Conservation (phyloP, 73 alveolate species). For the Stentor roeselii region DNA sequence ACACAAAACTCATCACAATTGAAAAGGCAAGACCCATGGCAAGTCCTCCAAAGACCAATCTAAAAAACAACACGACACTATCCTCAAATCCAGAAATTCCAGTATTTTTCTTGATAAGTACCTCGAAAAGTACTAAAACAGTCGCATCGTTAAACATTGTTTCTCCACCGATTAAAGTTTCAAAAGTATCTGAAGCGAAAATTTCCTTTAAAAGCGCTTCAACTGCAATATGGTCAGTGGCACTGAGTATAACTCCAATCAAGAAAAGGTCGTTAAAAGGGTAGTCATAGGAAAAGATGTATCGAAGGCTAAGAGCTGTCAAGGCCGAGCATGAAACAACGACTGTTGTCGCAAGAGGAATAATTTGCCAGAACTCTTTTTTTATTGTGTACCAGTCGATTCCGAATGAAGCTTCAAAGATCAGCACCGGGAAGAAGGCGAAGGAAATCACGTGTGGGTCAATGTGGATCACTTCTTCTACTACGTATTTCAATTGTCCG, state of each 20-base stretch:
- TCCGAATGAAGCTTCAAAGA: conserved; percentile 27
- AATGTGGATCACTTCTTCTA: not conserved
- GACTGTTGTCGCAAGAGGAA: conserved; percentile 21
- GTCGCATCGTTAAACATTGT: conserved; percentile 45
- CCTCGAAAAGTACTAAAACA: conserved; percentile 37
- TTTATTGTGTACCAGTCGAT: conserved; percentile 30
- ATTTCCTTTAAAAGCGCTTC: conserved; percentile 40
- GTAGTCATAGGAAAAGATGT: conserved; percentile 36
- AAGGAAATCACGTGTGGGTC: not conserved
- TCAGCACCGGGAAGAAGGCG: conserved; percentile 18
- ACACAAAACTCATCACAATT: conserved; percentile 13
- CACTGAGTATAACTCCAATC: conserved; percentile 43
- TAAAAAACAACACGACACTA: conserved; percentile 24
- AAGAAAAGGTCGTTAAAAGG: conserved; percentile 33
- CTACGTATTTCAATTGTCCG: not conserved
- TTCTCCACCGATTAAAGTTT: conserved; percentile 50
- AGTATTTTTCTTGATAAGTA: conserved; percentile 13
- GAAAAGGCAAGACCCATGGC: conserved; percentile 32
- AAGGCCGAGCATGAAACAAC: conserved; percentile 27
- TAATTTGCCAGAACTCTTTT: not conserved
- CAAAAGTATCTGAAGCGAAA: conserved; percentile 39
- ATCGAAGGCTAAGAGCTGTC: conserved; percentile 30
- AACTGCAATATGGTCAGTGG: conserved; percentile 58
- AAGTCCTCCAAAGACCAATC: conserved; percentile 47
- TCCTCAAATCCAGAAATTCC: conserved; percentile 32